These are phyloP conservation scores for Oleoguttula mirabilis DNA, from an alignment of 495 filamentous ascomycete species.

Conservation along the genomic window DNA sequence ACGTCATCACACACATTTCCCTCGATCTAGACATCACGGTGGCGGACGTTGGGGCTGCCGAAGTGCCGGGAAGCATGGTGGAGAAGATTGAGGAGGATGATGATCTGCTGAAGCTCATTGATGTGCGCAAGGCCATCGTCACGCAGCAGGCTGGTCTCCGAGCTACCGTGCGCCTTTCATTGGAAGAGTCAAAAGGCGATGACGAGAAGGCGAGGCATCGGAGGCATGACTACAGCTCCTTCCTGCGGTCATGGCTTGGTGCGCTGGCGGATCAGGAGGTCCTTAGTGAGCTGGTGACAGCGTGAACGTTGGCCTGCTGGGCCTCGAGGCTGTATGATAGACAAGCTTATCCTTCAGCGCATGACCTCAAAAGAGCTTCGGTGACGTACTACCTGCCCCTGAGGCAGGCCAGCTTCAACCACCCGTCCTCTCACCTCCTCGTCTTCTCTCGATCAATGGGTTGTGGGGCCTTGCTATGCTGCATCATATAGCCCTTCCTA, in stretches of 20 bases:
- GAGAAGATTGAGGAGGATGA: slow-evolving; percentile 11
- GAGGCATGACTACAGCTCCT: slow-evolving; percentile 25
- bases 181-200: slow-evolving; percentile 17
- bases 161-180: slow-evolving; percentile 12
- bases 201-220: slow-evolving; percentile 23
- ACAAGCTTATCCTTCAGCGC: too few relatives aligned
- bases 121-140: slow-evolving; percentile 11
- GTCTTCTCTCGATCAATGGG: too few relatives aligned
- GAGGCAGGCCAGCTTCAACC: too few relatives aligned
- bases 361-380: too few relatives aligned
- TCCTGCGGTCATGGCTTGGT: slow-evolving; percentile 20
- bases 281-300: too few relatives aligned
- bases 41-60: slow-evolving; percentile 8
- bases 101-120: slow-evolving; percentile 26
- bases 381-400: too few relatives aligned
- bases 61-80: not conserved
- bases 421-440: too few relatives aligned
- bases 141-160: slow-evolving; percentile 13
- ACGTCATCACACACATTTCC: not conserved
- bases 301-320: too few relatives aligned
- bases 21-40: slow-evolving; percentile 8
- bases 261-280: slow-evolving; percentile 17
- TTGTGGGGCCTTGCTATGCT: too few relatives aligned
- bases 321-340: too few relatives aligned
- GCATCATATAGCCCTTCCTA: too few relatives aligned